These are phyloP conservation scores for Microsporum audouinii DNA, from an alignment of 2,329 filamentous ascomycete genomes.

Conservation along the genomic window DNA sequence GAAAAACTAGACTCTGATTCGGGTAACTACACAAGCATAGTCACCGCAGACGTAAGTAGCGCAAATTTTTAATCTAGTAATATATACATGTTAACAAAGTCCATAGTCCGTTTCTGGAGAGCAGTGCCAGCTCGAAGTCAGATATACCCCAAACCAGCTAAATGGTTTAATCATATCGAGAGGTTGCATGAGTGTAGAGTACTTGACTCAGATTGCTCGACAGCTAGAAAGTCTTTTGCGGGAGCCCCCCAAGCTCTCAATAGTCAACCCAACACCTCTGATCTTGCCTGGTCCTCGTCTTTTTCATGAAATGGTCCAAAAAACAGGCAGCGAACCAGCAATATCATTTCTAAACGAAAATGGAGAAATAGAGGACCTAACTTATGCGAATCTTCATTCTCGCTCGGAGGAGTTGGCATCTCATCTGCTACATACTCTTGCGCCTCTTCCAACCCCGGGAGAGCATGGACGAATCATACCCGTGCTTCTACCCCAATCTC, in stretches of 20 bases:
- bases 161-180: slow-evolving; percentile 20
- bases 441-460: slow-evolving; percentile 10
- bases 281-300: slow-evolving; percentile 44
- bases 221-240: slow-evolving; percentile 21
- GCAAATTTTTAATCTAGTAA: not conserved
- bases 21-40: slow-evolving; percentile 19
- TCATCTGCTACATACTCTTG: slow-evolving; percentile 32
- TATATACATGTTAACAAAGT: not conserved
- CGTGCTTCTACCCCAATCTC: slow-evolving; percentile 64
- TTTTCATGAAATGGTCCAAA: slow-evolving; percentile 52
- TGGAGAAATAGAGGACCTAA: slow-evolving; percentile 38
- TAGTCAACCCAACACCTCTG: slow-evolving; percentile 47
- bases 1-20: slow-evolving; percentile 10
- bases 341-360: slow-evolving; percentile 52
- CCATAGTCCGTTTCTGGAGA: not conserved
- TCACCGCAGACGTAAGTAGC: slow-evolving; percentile 15
- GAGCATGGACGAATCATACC: slow-evolving; percentile 47
- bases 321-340: slow-evolving; percentile 36
- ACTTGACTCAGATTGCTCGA: slow-evolving; percentile 21
- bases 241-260: slow-evolving; percentile 33
- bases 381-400: slow-evolving; percentile 53
- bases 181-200: slow-evolving; percentile 16
- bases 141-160: slow-evolving; percentile 16
- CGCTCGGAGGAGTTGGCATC: slow-evolving; percentile 47
- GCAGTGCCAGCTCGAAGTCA: slow-evolving; percentile 18